phyloP scores from a whole-genome alignment of 345 rosid species.

The Diplotaxis tenuifolia region DNA sequence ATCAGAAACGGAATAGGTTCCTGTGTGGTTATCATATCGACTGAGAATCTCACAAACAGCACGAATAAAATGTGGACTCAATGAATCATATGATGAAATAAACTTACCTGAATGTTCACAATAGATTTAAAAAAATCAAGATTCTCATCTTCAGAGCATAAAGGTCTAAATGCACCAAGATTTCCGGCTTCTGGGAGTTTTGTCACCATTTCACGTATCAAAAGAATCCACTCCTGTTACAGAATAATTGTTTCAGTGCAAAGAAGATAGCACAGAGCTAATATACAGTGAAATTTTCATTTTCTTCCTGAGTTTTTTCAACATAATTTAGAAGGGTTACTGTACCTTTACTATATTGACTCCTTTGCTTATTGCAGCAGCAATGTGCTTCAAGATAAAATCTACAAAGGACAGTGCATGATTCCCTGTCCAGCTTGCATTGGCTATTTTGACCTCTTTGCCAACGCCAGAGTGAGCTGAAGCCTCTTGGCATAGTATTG shows the following conservation, averaged over 20 bases:
- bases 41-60: neutral
- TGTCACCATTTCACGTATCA: conserved; percentile 71
- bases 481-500: conserved; percentile 44
- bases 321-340: conserved; percentile 4
- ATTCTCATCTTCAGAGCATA: conserved; percentile 83
- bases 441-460: conserved; percentile 36
- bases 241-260: conserved; percentile 11
- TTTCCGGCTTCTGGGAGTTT: conserved; percentile 68
- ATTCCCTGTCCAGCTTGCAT: conserved; percentile 57
- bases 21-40: conserved; percentile 4
- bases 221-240: conserved; percentile 83
- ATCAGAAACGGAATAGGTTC: conserved; percentile 5
- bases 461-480: conserved; percentile 27
- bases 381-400: conserved; percentile 66
- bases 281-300: neutral
- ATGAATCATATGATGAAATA: conserved; percentile 2
- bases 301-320: neutral
- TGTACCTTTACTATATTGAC: conserved; percentile 63
- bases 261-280: conserved; percentile 13
- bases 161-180: conserved; percentile 54
- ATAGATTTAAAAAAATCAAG: conserved; percentile 80
- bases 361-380: conserved; percentile 60
- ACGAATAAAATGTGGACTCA: neutral
- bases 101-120: conserved; percentile 71
- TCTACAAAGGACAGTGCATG: conserved; percentile 50